Evolutionary conservation across 148 eudicot species (phyloP).

Genomic region (Salicornia ramosissima): DNA sequence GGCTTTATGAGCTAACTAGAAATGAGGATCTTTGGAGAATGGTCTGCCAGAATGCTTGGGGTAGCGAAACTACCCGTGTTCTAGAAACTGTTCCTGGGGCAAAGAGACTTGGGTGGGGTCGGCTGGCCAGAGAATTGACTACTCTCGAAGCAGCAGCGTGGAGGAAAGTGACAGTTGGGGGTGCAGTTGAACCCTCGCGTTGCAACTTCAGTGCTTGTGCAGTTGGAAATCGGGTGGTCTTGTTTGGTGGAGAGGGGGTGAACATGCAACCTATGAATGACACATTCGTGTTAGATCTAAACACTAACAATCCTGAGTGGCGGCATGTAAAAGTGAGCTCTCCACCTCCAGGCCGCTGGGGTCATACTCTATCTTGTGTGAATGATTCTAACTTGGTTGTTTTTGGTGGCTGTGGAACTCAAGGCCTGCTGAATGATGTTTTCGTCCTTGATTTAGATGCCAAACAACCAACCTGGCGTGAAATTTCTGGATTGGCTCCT

Average conservation of each 20-base stretch:
- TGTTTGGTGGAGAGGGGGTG: constrained; percentile 91
- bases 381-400: constrained; percentile 79
- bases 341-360: constrained; percentile 99
- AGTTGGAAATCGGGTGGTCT: constrained; percentile 86
- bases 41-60: constrained; percentile 99
- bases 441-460: constrained; percentile 84
- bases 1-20: constrained; percentile 65
- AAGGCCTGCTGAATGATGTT: constrained; percentile 83
- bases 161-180: constrained; percentile 79
- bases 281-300: constrained; percentile 84
- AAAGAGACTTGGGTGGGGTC: constrained; percentile 88
- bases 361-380: constrained; percentile 85
- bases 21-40: constrained; percentile 88
- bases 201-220: constrained; percentile 99
- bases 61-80: constrained; percentile 78
- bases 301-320: constrained; percentile 77
- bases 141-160: constrained; percentile 96
- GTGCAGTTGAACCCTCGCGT: constrained; percentile 91
- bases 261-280: constrained; percentile 97
- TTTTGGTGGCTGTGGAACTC: constrained; percentile 92
- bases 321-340: constrained; percentile 76
- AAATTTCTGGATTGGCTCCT: constrained; percentile 85
- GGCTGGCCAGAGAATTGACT: constrained; percentile 84
- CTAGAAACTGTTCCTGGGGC: constrained; percentile 84
- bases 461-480: constrained; percentile 91